Evolutionary conservation across 1,139 yeast genomes (phyloP).

Genomic region (Diutina pseudorugosa): DNA sequence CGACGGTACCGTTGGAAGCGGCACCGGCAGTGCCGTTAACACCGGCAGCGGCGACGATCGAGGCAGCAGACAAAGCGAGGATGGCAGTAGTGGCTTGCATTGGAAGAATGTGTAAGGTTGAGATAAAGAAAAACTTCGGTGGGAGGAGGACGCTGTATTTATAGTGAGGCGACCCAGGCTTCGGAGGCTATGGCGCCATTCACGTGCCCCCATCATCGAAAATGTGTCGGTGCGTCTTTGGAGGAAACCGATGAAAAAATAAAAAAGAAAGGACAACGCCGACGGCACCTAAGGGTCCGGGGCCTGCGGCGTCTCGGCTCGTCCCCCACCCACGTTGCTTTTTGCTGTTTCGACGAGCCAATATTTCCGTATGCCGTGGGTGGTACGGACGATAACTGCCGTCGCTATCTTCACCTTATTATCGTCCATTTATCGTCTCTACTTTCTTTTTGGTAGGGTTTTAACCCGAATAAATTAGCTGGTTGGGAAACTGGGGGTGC

Average conservation of each 20-base stretch:
- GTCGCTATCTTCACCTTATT: no score
- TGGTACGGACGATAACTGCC: background rate
- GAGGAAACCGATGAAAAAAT: no score
- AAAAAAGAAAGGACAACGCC: background rate
- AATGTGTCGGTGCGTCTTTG: background rate
- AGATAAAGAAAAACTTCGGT: background rate
- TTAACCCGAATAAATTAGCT: no score
- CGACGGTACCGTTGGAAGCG: conserved; percentile 1
- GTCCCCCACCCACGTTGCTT: background rate
- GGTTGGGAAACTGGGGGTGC: no score
- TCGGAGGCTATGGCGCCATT: background rate
- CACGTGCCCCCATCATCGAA: background rate
- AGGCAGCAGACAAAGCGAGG: conserved; percentile 3
- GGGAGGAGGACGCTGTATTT: background rate
- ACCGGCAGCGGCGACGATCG: background rate
- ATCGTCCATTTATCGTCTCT: no score
- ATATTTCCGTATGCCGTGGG: no score
- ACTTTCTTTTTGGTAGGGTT: no score
- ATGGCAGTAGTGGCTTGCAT: conserved; percentile 4
- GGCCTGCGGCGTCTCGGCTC: background rate
- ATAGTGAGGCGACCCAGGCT: no score
- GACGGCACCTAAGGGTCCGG: background rate
- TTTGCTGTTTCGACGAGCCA: background rate
- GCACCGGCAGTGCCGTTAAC: conserved; percentile 1
- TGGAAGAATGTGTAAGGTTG: background rate